These are phyloP conservation scores for Fraxinus latifolia DNA, from an alignment of 305 asterid genomes.

Conservation along the genomic window DNA sequence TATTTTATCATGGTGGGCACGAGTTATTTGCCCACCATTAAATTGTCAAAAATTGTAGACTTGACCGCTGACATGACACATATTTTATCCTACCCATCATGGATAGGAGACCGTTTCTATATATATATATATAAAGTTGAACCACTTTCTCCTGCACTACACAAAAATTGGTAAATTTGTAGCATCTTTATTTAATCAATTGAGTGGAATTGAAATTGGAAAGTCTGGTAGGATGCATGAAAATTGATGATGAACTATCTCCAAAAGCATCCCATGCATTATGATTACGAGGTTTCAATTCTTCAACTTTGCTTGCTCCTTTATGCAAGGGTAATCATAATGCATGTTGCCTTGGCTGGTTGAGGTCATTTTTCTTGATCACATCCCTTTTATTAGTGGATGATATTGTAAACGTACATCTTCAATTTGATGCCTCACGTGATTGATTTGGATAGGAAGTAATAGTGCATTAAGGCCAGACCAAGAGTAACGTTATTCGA, in stretches of 20 bases:
- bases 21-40: too few relatives aligned
- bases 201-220: slow-evolving; percentile 4
- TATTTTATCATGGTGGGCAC: too few relatives aligned
- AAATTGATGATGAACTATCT: slow-evolving; percentile 26
- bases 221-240: slow-evolving; percentile 19
- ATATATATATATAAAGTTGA: slow-evolving; percentile 13
- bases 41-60: not conserved
- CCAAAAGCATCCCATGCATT: slow-evolving; percentile 51
- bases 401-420: not conserved
- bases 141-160: slow-evolving; percentile 20
- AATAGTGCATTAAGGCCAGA: not conserved
- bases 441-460: not conserved
- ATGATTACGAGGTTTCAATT: slow-evolving; percentile 42
- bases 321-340: slow-evolving; percentile 16
- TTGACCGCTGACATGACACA: too few relatives aligned
- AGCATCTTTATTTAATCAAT: not conserved
- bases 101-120: not conserved
- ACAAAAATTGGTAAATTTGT: not conserved
- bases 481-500: not conserved
- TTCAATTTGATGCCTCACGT: not conserved
- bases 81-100: too few relatives aligned
- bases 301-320: slow-evolving; percentile 33
- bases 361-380: slow-evolving; percentile 5
- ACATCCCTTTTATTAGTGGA: not conserved
- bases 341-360: slow-evolving; percentile 4